These are phyloP conservation scores for Spathaspora girioi DNA, from an alignment of 805 yeast species.

Conservation along the genomic window DNA sequence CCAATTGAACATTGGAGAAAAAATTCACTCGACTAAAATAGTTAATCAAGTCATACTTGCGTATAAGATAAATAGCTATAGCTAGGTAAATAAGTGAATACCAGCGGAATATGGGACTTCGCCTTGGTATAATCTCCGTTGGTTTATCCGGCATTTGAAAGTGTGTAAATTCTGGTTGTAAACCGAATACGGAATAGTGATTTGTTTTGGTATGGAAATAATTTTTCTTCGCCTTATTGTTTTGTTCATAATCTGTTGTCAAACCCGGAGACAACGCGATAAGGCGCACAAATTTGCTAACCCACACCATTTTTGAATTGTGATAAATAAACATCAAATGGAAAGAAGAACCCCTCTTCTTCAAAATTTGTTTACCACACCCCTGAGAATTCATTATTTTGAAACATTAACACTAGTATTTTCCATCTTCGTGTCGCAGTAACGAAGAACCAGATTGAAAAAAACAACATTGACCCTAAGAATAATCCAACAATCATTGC, in stretches of 20 bases:
- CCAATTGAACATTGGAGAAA: not conserved
- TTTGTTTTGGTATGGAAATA: no score
- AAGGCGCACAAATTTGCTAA: not conserved
- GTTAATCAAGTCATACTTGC: slow-evolving; percentile 3
- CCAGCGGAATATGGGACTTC: not conserved
- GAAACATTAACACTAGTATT: slow-evolving; percentile 2
- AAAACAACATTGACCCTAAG: slow-evolving; percentile 9
- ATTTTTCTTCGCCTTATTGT: not conserved
- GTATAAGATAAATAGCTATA: not conserved
- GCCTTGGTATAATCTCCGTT: not conserved
- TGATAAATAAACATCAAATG: not conserved
- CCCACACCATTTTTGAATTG: not conserved
- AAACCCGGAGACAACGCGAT: not conserved
- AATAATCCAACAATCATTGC: slow-evolving; percentile 10
- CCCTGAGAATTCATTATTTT: slow-evolving; percentile 5
- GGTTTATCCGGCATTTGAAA: not conserved
- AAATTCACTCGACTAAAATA: not conserved
- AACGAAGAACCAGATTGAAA: slow-evolving; percentile 11
- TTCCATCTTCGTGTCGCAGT: slow-evolving; percentile 15
- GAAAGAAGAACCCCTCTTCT: not conserved
- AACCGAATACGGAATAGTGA: not conserved
- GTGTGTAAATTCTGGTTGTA: not conserved
- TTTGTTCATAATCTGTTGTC: not conserved
- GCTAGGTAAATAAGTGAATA: not conserved
- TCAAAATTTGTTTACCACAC: slow-evolving; percentile 4